Percentiles rank a stretch among this genome's conserved stretches.
These are phyloP conservation scores for Krasilnikovozyma curviuscula DNA, from an alignment of 768 basidiomycete species.

Conservation along the genomic window DNA sequence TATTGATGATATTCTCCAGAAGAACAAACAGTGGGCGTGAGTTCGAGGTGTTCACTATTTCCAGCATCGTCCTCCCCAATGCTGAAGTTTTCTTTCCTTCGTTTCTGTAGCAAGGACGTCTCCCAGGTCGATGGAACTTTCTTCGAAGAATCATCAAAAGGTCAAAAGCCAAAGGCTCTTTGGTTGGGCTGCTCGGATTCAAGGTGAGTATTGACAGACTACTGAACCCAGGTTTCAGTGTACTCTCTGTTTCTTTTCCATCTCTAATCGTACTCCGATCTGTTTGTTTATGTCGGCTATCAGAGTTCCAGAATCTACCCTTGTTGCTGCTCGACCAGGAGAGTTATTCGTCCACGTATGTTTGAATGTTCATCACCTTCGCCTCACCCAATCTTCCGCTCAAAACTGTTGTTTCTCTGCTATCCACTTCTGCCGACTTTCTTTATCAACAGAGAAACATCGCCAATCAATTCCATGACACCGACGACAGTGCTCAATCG, in stretches of 20 bases:
- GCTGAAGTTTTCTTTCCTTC: no score
- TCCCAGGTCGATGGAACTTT: slow-evolving; percentile 3
- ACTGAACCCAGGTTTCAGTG: background rate
- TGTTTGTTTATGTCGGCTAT: background rate
- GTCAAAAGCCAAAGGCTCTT: slow-evolving; percentile 10
- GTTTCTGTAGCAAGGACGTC: slow-evolving; percentile 11
- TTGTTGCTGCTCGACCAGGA: slow-evolving; percentile 12
- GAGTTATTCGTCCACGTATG: slow-evolving; percentile 13
- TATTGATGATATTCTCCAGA: no score
- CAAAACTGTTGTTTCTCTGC: no score
- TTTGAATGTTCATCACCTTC: no score
- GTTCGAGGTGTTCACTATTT: background rate
- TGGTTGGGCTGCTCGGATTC: slow-evolving; percentile 12
- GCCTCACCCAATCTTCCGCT: background rate
- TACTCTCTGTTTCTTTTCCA: background rate
- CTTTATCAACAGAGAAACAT: slow-evolving; percentile 8
- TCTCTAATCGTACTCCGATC: background rate
- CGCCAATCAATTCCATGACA: slow-evolving; percentile 12
- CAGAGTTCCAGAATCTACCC: slow-evolving; percentile 11
- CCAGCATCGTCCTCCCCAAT: background rate
- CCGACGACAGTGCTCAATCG: slow-evolving; percentile 11
- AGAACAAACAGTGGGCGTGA: slow-evolving; percentile 2
- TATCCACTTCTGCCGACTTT: no score
- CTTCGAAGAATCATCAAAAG: slow-evolving; percentile 9
- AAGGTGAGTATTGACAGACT: background rate